A percentile compares a stretch with the other conserved stretches of the same genome.
phyloP scores from a whole-genome alignment of 257 asterid species.

The Solanum neorickii region DNA sequence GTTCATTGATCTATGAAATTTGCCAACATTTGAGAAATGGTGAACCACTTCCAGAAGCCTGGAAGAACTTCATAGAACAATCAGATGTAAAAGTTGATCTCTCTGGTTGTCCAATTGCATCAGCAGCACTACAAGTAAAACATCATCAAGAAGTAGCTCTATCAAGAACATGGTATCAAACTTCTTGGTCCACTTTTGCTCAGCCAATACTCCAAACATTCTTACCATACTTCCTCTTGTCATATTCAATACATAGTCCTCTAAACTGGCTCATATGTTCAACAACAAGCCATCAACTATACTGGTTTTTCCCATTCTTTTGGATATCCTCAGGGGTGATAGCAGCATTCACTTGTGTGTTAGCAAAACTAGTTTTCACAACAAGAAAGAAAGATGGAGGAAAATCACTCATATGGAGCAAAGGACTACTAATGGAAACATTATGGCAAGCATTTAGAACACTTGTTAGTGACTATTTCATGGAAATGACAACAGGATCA shows the following conservation, averaged over 20 bases:
- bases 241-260: slow-evolving; percentile 35
- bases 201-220: slow-evolving; percentile 72
- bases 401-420: slow-evolving; percentile 52
- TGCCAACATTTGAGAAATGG: slow-evolving; percentile 75
- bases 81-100: slow-evolving; percentile 82
- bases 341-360: slow-evolving; percentile 37
- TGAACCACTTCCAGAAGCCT: slow-evolving; percentile 67
- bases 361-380: slow-evolving; percentile 48
- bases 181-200: slow-evolving; percentile 43
- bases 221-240: slow-evolving; percentile 49
- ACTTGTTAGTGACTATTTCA: slow-evolving; percentile 56
- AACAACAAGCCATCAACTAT: slow-evolving; percentile 23
- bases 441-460: slow-evolving; percentile 80
- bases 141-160: slow-evolving; percentile 33
- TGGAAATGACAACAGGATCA: slow-evolving; percentile 60
- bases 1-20: slow-evolving; percentile 63
- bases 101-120: slow-evolving; percentile 64
- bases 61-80: slow-evolving; percentile 72
- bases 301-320: slow-evolving; percentile 51
- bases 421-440: slow-evolving; percentile 47
- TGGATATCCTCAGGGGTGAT: slow-evolving; percentile 58
- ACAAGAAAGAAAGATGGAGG: slow-evolving; percentile 70
- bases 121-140: slow-evolving; percentile 18
- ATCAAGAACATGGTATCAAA: slow-evolving; percentile 43
- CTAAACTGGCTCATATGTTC: slow-evolving; percentile 19